Percentiles rank a stretch among this genome's conserved stretches.
phyloP scores from a whole-genome alignment of 768 basidiomycete species.

The Russula earlei region DNA sequence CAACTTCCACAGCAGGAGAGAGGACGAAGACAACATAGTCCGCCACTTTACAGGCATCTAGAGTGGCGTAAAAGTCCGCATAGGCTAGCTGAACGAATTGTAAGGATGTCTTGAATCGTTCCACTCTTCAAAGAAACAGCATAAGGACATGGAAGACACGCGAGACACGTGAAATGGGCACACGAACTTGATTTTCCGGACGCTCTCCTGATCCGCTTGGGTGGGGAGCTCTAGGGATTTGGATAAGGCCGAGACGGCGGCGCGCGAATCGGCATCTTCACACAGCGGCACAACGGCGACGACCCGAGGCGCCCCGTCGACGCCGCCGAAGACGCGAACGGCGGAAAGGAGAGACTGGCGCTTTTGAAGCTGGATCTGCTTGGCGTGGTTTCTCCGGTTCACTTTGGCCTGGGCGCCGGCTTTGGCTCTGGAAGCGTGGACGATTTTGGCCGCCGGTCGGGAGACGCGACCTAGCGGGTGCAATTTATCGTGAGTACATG shows the following conservation, averaged over 20 bases:
- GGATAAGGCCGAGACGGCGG: conserved; percentile 48
- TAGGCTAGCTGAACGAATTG: conserved; percentile 79
- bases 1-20: conserved; percentile 75
- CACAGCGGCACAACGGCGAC: conserved; percentile 83
- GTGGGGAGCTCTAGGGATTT: conserved; percentile 46
- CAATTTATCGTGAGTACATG: neutral
- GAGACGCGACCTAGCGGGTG: conserved; percentile 43
- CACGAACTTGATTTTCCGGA: conserved; percentile 62
- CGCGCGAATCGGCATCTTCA: conserved; percentile 46
- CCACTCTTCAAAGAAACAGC: conserved; percentile 42
- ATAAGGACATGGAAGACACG: conserved; percentile 1
- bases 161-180: neutral
- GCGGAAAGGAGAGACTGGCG: conserved; percentile 57
- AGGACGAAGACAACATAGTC: conserved; percentile 86
- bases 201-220: conserved; percentile 42
- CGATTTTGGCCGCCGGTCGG: conserved; percentile 46
- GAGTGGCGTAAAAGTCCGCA: conserved; percentile 58
- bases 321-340: conserved; percentile 69
- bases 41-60: conserved; percentile 80
- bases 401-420: conserved; percentile 55
- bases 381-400: conserved; percentile 77
- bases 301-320: conserved; percentile 73
- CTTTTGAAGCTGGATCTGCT: conserved; percentile 71
- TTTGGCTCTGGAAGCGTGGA: conserved; percentile 36
- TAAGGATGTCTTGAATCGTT: conserved; percentile 83